Evolutionary conservation across 1,284 basidiomycete species (phyloP).

Genomic region (Volvariella surrecta): DNA sequence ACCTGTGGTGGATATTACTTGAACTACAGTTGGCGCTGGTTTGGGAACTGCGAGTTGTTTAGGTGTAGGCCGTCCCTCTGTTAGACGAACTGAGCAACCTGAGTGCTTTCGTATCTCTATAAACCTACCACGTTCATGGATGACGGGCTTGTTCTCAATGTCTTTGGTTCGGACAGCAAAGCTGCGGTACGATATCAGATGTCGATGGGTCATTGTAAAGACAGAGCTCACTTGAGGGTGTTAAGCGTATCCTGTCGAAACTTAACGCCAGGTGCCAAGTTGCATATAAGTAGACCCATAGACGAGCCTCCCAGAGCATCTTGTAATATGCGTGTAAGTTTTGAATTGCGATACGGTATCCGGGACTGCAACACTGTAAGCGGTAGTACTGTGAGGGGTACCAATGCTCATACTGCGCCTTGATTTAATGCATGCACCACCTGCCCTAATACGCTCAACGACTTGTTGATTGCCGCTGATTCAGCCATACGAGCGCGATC

Average conservation of each 20-base stretch:
- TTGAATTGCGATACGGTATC: slow-evolving; percentile 80
- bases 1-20: too few species aligned
- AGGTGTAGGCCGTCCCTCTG: slow-evolving; percentile 46
- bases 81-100: slow-evolving; percentile 6
- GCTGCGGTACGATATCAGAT: slow-evolving; percentile 24
- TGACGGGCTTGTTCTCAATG: slow-evolving; percentile 67
- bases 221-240: slow-evolving; percentile 64
- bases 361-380: slow-evolving; percentile 38
- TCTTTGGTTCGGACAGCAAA: slow-evolving; percentile 76
- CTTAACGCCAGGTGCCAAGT: slow-evolving; percentile 70
- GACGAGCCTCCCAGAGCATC: slow-evolving; percentile 76
- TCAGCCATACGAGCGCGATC: slow-evolving; percentile 74
- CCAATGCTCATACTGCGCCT: slow-evolving; percentile 42
- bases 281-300: slow-evolving; percentile 73
- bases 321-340: slow-evolving; percentile 76
- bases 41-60: slow-evolving; percentile 45
- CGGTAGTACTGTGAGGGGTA: slow-evolving; percentile 1
- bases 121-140: slow-evolving; percentile 62
- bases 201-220: slow-evolving; percentile 1
- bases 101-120: slow-evolving; percentile 4
- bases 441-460: slow-evolving; percentile 71
- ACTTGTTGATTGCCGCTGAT: slow-evolving; percentile 80
- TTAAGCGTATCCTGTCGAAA: slow-evolving; percentile 80
- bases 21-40: slow-evolving; percentile 23
- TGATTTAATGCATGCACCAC: slow-evolving; percentile 79